These are phyloP conservation scores for Fusarium pseudoanthophilum DNA, from an alignment of 2,329 filamentous ascomycete species.

Conservation along the genomic window DNA sequence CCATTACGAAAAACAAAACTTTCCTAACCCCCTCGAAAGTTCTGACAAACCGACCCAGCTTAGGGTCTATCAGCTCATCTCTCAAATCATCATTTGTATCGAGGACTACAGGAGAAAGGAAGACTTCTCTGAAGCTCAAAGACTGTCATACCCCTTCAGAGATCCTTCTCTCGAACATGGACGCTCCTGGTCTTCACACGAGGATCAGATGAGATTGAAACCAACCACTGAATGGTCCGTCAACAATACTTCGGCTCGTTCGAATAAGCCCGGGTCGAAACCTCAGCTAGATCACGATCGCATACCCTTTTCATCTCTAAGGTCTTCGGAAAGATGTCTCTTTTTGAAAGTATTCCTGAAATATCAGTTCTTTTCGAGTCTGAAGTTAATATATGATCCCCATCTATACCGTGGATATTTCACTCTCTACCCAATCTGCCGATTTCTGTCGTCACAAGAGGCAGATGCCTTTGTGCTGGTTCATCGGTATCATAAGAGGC, in stretches of 20 bases:
- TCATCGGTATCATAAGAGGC: background rate
- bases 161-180: too few species aligned
- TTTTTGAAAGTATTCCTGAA: background rate
- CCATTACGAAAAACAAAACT: background rate
- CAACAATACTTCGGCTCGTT: background rate
- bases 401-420: background rate
- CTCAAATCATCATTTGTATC: background rate
- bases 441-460: background rate
- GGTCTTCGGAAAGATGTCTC: background rate
- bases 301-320: background rate
- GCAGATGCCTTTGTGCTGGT: background rate
- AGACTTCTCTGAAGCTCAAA: background rate
- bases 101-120: background rate
- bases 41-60: background rate
- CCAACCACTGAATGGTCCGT: background rate
- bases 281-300: background rate
- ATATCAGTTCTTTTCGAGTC: background rate
- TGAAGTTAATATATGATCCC: background rate
- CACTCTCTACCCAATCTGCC: background rate
- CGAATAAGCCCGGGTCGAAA: rapidly evolving
- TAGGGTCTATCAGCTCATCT: background rate
- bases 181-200: background rate
- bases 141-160: background rate
- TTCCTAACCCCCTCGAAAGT: background rate
- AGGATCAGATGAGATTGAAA: background rate